Base-by-base conservation (phyloP, 2,329 filamentous ascomycete genomes). In the Anthostomella pinea region DNA sequence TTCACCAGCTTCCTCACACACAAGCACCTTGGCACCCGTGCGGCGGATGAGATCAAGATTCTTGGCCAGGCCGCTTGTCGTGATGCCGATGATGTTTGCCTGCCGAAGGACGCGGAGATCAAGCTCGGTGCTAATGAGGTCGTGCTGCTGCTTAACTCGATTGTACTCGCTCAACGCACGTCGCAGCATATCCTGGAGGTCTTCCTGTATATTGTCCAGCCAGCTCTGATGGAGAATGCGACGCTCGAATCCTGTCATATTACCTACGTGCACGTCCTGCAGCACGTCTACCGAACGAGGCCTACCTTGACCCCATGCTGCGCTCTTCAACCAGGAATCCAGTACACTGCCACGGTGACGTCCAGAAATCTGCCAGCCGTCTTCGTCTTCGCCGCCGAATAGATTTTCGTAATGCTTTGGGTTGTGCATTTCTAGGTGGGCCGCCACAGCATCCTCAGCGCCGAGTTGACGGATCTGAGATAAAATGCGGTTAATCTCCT, bases 1-100 rank as follows among this genome's bases (percentile, higher is more conserved):
- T 43, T 87, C 81, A 0, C 74, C 82, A 2, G 82, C 82, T 50
- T 87, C 82, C 53, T 87, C 82, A 23, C 77, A 83, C 1, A 86
- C 54, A 11, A 86, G 55, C 0, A 83, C 70, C 41, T 82, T 81
- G 20, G 64, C 62, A 6, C 59, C 52, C 2, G 82, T 41, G 6
- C 66, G 65, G 6, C 68, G 64, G 0, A 85, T 60, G 1, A 75
- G 45, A 0, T 65, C 56, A 0, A 78, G 55, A 11, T 75, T 70
- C 14, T 62, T 59, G 0, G 79, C 79, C 2, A 83, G 59, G 0
- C 77, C 77, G 0, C 72, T 76, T 0, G 79, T 83, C 0, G 79
- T 83, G 2, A 79, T 59, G 0, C 79, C 79, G 27, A 83, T 68
- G 4, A 83, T 64, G 5, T 69, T 51, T 1, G 68, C 66, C 10